Evolutionary conservation across 352 stramenopile species (phyloP).

Genomic region (Discostella stelligera): DNA sequence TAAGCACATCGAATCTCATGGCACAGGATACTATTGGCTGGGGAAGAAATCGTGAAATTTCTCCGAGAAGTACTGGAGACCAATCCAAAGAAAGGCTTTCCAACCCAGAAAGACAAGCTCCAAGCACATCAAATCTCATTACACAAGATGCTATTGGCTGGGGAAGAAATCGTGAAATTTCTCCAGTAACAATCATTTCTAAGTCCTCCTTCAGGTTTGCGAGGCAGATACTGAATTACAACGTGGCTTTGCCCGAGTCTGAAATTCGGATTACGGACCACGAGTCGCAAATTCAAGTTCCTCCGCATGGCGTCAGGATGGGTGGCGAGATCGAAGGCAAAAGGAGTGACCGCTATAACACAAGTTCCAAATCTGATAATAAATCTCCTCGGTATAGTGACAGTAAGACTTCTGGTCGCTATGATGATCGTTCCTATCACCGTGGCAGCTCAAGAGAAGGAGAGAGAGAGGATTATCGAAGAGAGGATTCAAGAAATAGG

Average conservation of each 20-base stretch:
- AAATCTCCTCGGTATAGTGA: slow-evolving; percentile 10
- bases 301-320: not conserved
- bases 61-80: too few species aligned
- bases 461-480: slow-evolving; percentile 9
- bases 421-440: slow-evolving; percentile 16
- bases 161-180: slow-evolving; percentile 19
- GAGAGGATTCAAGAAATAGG: slow-evolving; percentile 1
- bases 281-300: not conserved
- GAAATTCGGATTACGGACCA: not conserved
- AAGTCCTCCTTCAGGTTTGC: slow-evolving; percentile 23
- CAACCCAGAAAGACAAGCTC: not conserved
- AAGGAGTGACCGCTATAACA: not conserved
- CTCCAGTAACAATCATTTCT: not conserved
- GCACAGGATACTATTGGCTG: too few species aligned
- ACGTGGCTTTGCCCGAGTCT: not conserved
- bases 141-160: slow-evolving; percentile 7
- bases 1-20: too few species aligned
- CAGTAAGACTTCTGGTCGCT: slow-evolving; percentile 10
- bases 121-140: not conserved
- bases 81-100: not conserved
- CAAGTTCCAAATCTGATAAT: slow-evolving; percentile 7
- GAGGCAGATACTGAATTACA: slow-evolving; percentile 15
- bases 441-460: slow-evolving; percentile 7
- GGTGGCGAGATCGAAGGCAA: not conserved
- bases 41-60: too few species aligned